Conservation (phyloP, 352 stramenopile species). For the Globisporangium rhizosaccharum region DNA sequence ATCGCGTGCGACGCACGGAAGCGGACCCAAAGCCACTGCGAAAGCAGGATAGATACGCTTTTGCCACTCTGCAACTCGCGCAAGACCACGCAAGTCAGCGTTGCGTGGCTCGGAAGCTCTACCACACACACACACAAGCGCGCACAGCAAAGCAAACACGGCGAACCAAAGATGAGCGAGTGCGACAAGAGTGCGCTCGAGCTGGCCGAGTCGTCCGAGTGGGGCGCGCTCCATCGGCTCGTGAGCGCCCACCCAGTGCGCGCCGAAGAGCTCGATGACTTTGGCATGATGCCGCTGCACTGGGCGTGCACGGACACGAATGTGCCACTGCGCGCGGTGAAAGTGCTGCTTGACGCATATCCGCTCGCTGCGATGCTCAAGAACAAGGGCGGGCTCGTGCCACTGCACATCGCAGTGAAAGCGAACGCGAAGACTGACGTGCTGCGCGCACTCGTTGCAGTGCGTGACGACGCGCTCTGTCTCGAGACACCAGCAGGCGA, state of each 20-base stretch:
- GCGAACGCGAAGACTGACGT: conserved; percentile 65
- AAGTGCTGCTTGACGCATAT: conserved; percentile 59
- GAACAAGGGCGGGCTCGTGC: conserved; percentile 75
- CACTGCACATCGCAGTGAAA: conserved; percentile 82
- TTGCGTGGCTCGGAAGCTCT: neutral
- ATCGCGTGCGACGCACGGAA: neutral
- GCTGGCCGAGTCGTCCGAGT: conserved; percentile 68
- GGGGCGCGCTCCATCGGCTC: conserved; percentile 58
- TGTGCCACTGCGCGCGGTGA: conserved; percentile 21
- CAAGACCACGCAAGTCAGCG: neutral
- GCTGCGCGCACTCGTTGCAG: conserved; percentile 43
- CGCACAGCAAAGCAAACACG: neutral
- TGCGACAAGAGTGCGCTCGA: conserved; percentile 47
- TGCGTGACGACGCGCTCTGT: conserved; percentile 42
- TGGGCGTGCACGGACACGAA: too few relatives aligned
- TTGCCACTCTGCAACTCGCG: neutral
- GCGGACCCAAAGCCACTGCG: neutral
- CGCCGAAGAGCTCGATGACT: conserved; percentile 26
- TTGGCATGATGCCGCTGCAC: conserved; percentile 37
- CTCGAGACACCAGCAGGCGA: conserved; percentile 70
- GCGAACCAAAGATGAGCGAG: conserved; percentile 6
- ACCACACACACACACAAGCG: neutral
- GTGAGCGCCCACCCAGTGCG: conserved; percentile 28
- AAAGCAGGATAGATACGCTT: conserved; percentile 9
- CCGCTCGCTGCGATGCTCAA: conserved; percentile 44